Evolutionary conservation across 2,329 filamentous ascomycete genomes (phyloP), one percentile per base, ranked within the genome.

Genomic region (Monosporascus sp.): DNA sequence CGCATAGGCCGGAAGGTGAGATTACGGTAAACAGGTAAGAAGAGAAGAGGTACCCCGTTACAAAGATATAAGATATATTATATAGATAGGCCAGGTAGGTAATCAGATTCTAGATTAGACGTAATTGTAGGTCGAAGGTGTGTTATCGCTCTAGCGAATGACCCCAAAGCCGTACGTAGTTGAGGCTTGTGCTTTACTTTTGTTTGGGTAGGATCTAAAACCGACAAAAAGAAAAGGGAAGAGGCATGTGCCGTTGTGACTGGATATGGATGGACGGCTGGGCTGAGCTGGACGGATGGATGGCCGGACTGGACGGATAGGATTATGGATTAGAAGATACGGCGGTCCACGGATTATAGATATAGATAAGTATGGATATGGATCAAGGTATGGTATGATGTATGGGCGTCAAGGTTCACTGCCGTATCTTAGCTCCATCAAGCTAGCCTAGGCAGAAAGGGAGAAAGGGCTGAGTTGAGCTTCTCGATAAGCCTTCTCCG

Each of bases 401-500:
- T 42, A 42, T 18, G 18, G 22, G 22, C 14, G 39, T 42, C 39
- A 20, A 20, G 22, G 17, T 42, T 42, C 31, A 34, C 31, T 34
- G 11, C 31, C 11, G 31, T 34, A 14, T 34, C 31, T 34, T 34
- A 52, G 48, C 44, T 49, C 41, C 34, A 46, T 47, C 41, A 54
- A 48, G 49, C 51, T 52, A 53, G 45, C 24, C 37, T 57, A 48
- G 46, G 51, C 31, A 50, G 50, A 42, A 44, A 51, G 44, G 52
- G 48, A 51, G 54, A 50, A 51, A 34, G 50, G 22, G 31, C 31
- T 14, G 31, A 34, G 31, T 34, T 14, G 31, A 34, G 31, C 3
- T 34, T 49, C 37, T 49, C 31, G 41, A 34, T 34, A 34, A 34
- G 31, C 31, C 9, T 34, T 11, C 4, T 14, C 31, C 4, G 31